Conservation (phyloP, 768 basidiomycete species). For the Leccinum imitatum region DNA sequence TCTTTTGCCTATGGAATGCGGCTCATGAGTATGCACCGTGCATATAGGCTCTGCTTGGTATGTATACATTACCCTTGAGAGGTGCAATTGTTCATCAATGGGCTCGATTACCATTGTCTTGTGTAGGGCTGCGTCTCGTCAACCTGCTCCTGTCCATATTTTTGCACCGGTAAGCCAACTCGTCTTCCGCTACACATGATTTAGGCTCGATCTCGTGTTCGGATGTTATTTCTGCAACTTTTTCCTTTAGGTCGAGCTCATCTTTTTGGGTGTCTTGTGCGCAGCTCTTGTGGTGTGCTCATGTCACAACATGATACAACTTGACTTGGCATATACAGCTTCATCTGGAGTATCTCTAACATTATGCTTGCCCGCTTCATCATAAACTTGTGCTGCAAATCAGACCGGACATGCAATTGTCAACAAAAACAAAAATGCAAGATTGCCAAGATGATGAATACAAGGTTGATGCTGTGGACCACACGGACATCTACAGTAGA, state of each 20-base stretch:
- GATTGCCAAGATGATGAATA: background rate
- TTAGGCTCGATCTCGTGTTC: background rate
- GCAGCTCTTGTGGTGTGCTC: background rate
- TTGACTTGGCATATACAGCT: slow-evolving; percentile 18
- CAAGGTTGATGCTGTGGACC: background rate
- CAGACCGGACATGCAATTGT: background rate
- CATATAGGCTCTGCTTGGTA: slow-evolving; percentile 28
- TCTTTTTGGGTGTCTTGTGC: slow-evolving; percentile 24
- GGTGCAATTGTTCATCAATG: background rate
- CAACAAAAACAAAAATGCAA: background rate
- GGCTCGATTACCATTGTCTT: background rate
- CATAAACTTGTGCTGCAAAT: slow-evolving; percentile 31
- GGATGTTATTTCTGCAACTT: background rate
- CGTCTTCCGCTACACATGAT: too few species aligned
- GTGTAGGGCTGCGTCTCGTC: slow-evolving; percentile 20
- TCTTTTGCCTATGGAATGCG: background rate
- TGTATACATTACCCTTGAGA: background rate
- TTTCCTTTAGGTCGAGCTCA: slow-evolving; percentile 17
- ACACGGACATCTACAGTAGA: background rate
- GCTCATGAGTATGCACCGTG: background rate
- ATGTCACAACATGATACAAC: background rate
- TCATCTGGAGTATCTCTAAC: slow-evolving; percentile 37
- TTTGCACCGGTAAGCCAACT: slow-evolving; percentile 23
- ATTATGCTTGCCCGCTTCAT: slow-evolving; percentile 35
- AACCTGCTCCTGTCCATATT: slow-evolving; percentile 22